Evolutionary conservation across 257 asterid species (phyloP).

Genomic region (Thymus quinquecostatus): DNA sequence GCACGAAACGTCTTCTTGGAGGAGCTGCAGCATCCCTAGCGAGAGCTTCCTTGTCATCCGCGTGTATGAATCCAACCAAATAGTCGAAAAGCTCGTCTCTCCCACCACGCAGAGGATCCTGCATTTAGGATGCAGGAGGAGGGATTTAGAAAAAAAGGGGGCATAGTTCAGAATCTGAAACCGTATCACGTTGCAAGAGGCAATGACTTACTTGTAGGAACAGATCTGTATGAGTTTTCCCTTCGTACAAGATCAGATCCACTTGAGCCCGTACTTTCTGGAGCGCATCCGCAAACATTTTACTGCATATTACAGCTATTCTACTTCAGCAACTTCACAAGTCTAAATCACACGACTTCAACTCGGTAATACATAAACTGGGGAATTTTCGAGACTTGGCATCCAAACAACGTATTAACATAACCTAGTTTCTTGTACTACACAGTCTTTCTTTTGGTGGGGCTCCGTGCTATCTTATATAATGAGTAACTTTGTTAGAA

Average conservation of each 20-base stretch:
- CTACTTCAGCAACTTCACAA: background rate
- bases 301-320: slow-evolving; percentile 48
- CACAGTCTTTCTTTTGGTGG: too few species aligned
- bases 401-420: background rate
- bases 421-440: background rate
- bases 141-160: too few species aligned
- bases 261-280: slow-evolving; percentile 67
- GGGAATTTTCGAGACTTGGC: too few species aligned
- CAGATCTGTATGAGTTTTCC: slow-evolving; percentile 92
- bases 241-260: slow-evolving; percentile 70
- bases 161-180: too few species aligned
- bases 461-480: background rate
- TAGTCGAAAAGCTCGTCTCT: slow-evolving; percentile 81
- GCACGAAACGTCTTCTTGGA: slow-evolving; percentile 77
- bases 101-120: slow-evolving; percentile 98
- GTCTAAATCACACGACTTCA: background rate
- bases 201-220: slow-evolving; percentile 72
- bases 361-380: background rate
- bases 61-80: slow-evolving; percentile 69
- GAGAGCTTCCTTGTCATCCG: slow-evolving; percentile 73
- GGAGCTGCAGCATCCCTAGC: slow-evolving; percentile 71
- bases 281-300: slow-evolving; percentile 62
- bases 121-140: slow-evolving; percentile 26
- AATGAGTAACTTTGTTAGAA: background rate
- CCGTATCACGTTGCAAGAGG: background rate